These are phyloP conservation scores for Hemileccinum rubropunctum DNA, from an alignment of 768 basidiomycete genomes.

Conservation along the genomic window DNA sequence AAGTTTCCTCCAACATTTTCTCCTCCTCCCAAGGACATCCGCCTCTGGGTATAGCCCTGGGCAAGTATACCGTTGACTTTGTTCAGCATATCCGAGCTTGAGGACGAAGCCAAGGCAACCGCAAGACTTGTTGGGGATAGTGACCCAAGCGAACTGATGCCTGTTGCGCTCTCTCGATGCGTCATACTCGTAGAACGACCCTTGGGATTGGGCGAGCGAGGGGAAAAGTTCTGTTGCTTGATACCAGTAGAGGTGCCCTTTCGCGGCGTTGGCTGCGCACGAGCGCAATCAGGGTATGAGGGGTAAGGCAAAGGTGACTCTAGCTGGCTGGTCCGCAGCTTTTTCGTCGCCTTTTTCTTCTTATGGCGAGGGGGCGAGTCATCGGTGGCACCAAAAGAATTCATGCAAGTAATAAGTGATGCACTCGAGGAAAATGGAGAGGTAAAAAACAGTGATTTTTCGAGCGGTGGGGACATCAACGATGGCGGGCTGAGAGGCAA, in stretches of 20 bases:
- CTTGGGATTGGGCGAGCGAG: conserved; percentile 10
- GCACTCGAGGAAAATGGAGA: conserved; percentile 12
- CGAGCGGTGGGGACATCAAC: conserved; percentile 55
- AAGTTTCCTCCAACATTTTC: neutral
- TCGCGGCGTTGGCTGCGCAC: neutral
- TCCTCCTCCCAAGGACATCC: neutral
- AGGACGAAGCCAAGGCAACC: conserved; percentile 18
- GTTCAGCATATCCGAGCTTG: conserved; percentile 26
- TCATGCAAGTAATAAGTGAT: conserved; percentile 14
- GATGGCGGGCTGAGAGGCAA: conserved; percentile 57
- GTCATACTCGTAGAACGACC: conserved; percentile 2
- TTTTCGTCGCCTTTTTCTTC: conserved; percentile 4
- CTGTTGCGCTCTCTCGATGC: conserved; percentile 3
- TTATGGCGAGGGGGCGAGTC: neutral
- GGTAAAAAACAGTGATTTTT: conserved; percentile 55
- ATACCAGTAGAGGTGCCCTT: neutral
- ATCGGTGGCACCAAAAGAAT: neutral
- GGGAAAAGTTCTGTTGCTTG: conserved; percentile 2
- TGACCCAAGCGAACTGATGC: conserved; percentile 14
- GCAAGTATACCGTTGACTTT: conserved; percentile 38
- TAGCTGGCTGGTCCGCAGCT: conserved; percentile 1
- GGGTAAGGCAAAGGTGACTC: conserved; percentile 23
- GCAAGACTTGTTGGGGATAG: conserved; percentile 25
- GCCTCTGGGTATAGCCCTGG: conserved; percentile 32
- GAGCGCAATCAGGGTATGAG: conserved; percentile 13